Evolutionary conservation across 805 yeast species (phyloP).

Genomic region (Metschnikowia corniflorae): DNA sequence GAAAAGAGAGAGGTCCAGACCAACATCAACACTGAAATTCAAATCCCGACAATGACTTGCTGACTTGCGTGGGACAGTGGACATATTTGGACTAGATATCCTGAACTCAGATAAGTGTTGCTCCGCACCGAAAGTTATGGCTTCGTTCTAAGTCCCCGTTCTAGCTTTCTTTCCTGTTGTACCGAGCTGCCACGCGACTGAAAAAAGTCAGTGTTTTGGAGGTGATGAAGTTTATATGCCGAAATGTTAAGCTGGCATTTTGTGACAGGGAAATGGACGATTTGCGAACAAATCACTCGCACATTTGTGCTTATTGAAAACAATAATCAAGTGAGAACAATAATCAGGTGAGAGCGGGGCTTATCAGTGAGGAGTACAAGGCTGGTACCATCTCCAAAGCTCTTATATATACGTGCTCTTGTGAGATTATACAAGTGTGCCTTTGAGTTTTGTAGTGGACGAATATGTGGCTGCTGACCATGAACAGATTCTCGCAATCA

Average conservation of each 20-base stretch:
- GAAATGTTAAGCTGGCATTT: constrained; percentile 83
- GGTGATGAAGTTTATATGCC: constrained; percentile 86
- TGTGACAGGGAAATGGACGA: constrained; percentile 89
- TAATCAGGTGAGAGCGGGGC: constrained; percentile 51
- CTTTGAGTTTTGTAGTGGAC: constrained; percentile 65
- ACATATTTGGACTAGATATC: constrained; percentile 32
- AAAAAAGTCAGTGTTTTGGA: constrained; percentile 64
- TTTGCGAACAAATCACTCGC: constrained; percentile 85
- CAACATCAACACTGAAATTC: constrained; percentile 27
- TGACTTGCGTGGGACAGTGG: constrained; percentile 46
- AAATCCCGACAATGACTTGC: constrained; percentile 27
- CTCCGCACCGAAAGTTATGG: constrained; percentile 70
- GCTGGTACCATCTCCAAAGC: constrained; percentile 44
- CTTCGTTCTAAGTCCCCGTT: constrained; percentile 58
- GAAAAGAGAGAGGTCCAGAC: constrained; percentile 18
- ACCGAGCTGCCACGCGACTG: constrained; percentile 36
- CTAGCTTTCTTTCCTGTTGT: constrained; percentile 48
- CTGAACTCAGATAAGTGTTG: constrained; percentile 46
- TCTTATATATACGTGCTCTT: constrained; percentile 56
- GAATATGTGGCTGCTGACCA: constrained; percentile 65
- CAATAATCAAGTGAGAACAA: too few species aligned
- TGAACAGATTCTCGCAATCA: constrained; percentile 58
- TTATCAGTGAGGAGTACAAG: constrained; percentile 45
- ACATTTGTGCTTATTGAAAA: constrained; percentile 78
- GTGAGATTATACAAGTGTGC: constrained; percentile 74